These are phyloP conservation scores for Candida patagonica DNA, from an alignment of 805 yeast species.

Conservation along the genomic window DNA sequence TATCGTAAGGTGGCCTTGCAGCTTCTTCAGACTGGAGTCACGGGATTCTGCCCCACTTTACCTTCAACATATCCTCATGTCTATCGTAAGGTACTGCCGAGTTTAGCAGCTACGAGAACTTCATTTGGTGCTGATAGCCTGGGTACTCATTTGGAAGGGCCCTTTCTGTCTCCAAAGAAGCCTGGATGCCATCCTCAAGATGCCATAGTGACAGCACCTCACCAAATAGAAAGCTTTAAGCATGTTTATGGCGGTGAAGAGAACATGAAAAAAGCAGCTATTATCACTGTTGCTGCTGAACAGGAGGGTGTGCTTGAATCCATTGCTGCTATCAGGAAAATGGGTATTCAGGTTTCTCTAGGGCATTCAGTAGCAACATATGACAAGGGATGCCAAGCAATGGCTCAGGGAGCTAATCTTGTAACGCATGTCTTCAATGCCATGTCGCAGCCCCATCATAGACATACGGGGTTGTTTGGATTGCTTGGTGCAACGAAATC, in stretches of 20 bases:
- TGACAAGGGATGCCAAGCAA: slow-evolving; percentile 32
- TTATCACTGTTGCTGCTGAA: slow-evolving; percentile 47
- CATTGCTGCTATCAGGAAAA: slow-evolving; percentile 30
- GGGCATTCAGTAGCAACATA: slow-evolving; percentile 39
- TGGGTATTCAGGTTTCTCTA: slow-evolving; percentile 34
- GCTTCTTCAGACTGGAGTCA: slow-evolving; percentile 43
- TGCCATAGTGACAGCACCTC: slow-evolving; percentile 36
- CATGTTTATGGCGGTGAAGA: slow-evolving; percentile 35
- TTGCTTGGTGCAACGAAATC: slow-evolving; percentile 30
- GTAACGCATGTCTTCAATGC: slow-evolving; percentile 54
- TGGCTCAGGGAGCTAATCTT: slow-evolving; percentile 47
- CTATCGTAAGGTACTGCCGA: slow-evolving; percentile 39
- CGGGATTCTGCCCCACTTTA: slow-evolving; percentile 48
- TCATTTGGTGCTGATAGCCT: slow-evolving; percentile 25
- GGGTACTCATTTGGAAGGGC: slow-evolving; percentile 57
- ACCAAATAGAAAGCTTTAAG: slow-evolving; percentile 22
- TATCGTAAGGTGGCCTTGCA: slow-evolving; percentile 14
- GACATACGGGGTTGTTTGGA: slow-evolving; percentile 51
- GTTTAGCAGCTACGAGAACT: slow-evolving; percentile 31
- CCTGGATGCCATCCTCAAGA: slow-evolving; percentile 46
- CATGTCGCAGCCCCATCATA: slow-evolving; percentile 51
- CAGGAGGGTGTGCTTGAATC: slow-evolving; percentile 37
- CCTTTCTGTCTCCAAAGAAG: slow-evolving; percentile 41
- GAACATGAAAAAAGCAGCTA: slow-evolving; percentile 28
- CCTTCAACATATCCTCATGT: slow-evolving; percentile 43